Conservation (phyloP, 768 basidiomycete genomes). For the Phylloporus arenicola region DNA sequence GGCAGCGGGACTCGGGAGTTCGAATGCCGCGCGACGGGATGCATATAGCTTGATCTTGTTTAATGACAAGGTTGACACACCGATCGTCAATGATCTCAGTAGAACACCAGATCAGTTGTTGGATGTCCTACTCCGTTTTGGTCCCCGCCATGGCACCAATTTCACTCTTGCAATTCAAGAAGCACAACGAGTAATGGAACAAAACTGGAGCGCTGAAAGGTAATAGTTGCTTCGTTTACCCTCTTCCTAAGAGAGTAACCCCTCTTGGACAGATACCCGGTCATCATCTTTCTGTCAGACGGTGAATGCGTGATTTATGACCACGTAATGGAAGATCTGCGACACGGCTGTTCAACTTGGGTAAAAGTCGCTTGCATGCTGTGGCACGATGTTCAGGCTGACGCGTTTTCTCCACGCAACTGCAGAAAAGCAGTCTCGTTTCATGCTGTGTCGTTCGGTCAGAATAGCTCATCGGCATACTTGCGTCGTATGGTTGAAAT, state of each 20-base stretch:
- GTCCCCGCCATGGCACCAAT: slow-evolving; percentile 37
- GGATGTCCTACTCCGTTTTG: slow-evolving; percentile 30
- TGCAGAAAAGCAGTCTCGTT: slow-evolving; percentile 51
- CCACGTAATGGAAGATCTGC: slow-evolving; percentile 33
- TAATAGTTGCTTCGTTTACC: slow-evolving; percentile 4
- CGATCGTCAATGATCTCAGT: slow-evolving; percentile 42
- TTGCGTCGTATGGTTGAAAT: slow-evolving; percentile 49
- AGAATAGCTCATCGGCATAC: slow-evolving; percentile 13
- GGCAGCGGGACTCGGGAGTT: slow-evolving; percentile 30
- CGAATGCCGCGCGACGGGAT: slow-evolving; percentile 37
- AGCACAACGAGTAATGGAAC: slow-evolving; percentile 37
- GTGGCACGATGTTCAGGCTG: not conserved
- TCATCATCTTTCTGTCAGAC: slow-evolving; percentile 42
- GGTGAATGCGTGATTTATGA: slow-evolving; percentile 43
- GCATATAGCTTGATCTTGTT: slow-evolving; percentile 55
- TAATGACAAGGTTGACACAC: slow-evolving; percentile 15
- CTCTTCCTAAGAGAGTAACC: not conserved
- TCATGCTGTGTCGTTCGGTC: slow-evolving; percentile 55
- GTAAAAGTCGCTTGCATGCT: slow-evolving; percentile 19
- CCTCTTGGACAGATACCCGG: slow-evolving; percentile 11
- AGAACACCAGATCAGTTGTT: slow-evolving; percentile 44
- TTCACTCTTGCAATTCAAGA: slow-evolving; percentile 36
- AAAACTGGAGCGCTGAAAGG: slow-evolving; percentile 49
- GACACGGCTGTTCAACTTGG: slow-evolving; percentile 40
- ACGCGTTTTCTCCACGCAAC: not conserved